These are phyloP conservation scores for Noccaea caerulescens DNA, from an alignment of 345 rosid genomes.

Conservation along the genomic window DNA sequence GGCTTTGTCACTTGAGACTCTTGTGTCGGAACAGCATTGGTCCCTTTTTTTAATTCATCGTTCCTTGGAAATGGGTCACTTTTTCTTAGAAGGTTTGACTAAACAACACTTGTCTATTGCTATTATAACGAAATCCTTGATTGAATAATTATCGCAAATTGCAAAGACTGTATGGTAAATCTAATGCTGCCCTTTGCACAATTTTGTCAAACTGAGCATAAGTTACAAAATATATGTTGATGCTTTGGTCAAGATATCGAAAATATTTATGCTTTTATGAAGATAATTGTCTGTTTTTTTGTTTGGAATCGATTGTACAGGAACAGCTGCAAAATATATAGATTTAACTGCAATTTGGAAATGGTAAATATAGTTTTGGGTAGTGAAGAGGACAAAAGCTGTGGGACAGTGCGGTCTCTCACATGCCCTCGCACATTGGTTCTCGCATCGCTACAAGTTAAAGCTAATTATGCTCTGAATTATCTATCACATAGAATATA, in stretches of 20 bases:
- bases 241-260: neutral
- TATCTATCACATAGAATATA: slow-evolving; percentile 24
- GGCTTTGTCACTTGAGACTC: slow-evolving; percentile 12
- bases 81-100: slow-evolving; percentile 34
- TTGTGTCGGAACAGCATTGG: slow-evolving; percentile 37
- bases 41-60: slow-evolving; percentile 18
- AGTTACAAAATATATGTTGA: neutral
- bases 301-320: no score
- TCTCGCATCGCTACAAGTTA: slow-evolving; percentile 17
- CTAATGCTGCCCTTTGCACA: neutral
- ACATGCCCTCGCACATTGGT: slow-evolving; percentile 31
- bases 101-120: neutral
- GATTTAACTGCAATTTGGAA: neutral
- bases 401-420: slow-evolving; percentile 41
- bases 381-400: slow-evolving; percentile 37
- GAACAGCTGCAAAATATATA: neutral
- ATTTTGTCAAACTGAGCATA: no score
- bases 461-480: slow-evolving; percentile 18
- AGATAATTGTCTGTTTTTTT: neutral
- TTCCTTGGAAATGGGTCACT: slow-evolving; percentile 33
- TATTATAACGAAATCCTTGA: neutral
- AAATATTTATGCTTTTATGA: no score
- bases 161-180: neutral
- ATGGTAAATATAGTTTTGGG: neutral
- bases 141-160: neutral